Percentiles rank a stretch among this genome's conserved stretches.
Evolutionary conservation across 768 basidiomycete species (phyloP).

Genomic region (Kwoniella bestiolae): DNA sequence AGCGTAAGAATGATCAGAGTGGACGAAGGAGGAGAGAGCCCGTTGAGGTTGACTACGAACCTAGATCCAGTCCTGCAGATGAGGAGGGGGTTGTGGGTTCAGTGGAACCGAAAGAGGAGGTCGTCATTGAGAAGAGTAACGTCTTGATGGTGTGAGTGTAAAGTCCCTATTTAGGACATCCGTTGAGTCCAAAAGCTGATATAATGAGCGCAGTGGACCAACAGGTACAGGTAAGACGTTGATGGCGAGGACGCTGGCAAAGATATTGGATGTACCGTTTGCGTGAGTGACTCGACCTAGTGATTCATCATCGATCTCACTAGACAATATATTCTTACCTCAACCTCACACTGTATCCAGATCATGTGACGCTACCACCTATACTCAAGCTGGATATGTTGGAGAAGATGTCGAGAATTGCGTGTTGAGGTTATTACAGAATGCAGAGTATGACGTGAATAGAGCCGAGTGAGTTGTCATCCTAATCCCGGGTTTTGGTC

Average conservation of each 20-base stretch:
- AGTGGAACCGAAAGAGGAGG: conserved; percentile 35
- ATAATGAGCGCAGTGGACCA: conserved; percentile 41
- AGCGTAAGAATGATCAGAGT: conserved; percentile 15
- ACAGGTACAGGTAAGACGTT: conserved; percentile 77
- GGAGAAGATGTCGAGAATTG: conserved; percentile 96
- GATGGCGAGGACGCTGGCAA: conserved; percentile 86
- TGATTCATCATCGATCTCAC: conserved; percentile 61
- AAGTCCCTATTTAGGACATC: neutral
- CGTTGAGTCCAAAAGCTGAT: conserved; percentile 9
- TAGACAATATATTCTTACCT: too few relatives aligned
- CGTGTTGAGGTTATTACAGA: conserved; percentile 83
- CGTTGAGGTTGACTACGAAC: conserved; percentile 16
- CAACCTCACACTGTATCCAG: conserved; percentile 11
- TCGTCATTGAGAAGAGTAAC: conserved; percentile 85
- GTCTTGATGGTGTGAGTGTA: conserved; percentile 79
- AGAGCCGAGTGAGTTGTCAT: conserved; percentile 70
- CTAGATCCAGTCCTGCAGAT: conserved; percentile 12
- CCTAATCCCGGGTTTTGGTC: neutral
- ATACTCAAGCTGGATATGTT: conserved; percentile 80
- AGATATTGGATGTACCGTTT: conserved; percentile 89
- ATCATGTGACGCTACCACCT: conserved; percentile 78
- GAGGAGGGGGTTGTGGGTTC: conserved; percentile 6
- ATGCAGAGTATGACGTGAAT: conserved; percentile 83
- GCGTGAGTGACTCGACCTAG: conserved; percentile 59
- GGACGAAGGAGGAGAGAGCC: conserved; percentile 3